Base-by-base conservation (phyloP, 169 alveolate species). In the Pseudocohnilembus persalinus region DNA sequence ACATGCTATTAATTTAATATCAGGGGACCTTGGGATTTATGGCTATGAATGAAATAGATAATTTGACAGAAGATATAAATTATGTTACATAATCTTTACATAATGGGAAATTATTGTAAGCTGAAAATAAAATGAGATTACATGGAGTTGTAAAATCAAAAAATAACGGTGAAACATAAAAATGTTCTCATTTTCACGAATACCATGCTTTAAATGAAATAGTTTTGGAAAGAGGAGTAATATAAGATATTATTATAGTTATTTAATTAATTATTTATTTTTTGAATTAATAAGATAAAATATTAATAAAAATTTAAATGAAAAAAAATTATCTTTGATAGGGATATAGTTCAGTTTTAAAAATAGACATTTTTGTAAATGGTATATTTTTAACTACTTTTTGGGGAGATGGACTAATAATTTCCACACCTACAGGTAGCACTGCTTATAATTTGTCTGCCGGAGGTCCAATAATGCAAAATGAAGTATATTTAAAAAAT, bases 351-450 rank as follows among this genome's bases (percentile, higher is more conserved):
- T 64, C 84, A 49, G 35, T 68, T 63, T 64, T 77, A 63, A 80
- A 73, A n/a, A 25, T 86, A 6, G 77, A 89, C 33, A 82, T 93
- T 1, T 95, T 77, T 76, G 78, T 95, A 1, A 89, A 92, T 86
- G 82, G 88, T 73, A 78, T 84, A 64, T 64, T 83, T 16, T 85
- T 95, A 31, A 94, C 96, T 0, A 92, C 89, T 74, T 94, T 96
- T 28, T 83, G 91, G 49, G 98, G 98, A n/a, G 99, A 97, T 95
- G 99, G 99, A 79, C 73, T 95, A 0, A 91, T 97, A 77, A 84
- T 97, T 25, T 96, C 99, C 28, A 98, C 99, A 15, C 99, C 99
- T 0, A 97, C 99, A 25, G 99, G 99, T 26, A 96, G 99, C n/a
- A 99, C 99, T 4, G 99, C 99, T 28, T 99, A 99, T 94, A 95